A percentile compares a stretch with the other conserved stretches of the same genome.
Evolutionary conservation across 1,284 basidiomycete genomes (phyloP).

Genomic region (Apiotrichum siamense): DNA sequence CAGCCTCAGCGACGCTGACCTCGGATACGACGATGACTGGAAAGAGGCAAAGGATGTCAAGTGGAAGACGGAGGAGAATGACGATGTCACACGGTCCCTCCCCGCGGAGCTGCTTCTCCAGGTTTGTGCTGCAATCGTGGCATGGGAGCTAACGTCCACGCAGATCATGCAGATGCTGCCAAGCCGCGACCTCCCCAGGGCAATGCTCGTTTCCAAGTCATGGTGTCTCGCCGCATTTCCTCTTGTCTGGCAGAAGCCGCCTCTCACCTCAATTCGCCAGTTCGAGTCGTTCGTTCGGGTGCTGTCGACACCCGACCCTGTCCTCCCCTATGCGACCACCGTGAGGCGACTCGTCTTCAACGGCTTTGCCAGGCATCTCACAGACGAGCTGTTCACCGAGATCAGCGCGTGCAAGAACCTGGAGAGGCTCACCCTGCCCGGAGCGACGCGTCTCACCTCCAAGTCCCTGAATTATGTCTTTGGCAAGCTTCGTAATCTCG

Average conservation of each 20-base stretch:
- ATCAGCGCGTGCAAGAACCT: constrained; percentile 73
- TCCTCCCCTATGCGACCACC: constrained; percentile 82
- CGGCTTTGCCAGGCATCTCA: constrained; percentile 63
- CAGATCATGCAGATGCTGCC: constrained; percentile 83
- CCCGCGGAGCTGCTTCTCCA: constrained; percentile 77
- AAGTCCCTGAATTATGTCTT: constrained; percentile 65
- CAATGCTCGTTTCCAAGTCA: constrained; percentile 74
- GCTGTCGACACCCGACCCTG: constrained; percentile 49
- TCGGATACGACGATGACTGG: neutral
- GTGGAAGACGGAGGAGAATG: constrained; percentile 4
- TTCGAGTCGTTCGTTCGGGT: constrained; percentile 29
- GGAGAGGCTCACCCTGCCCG: constrained; percentile 86
- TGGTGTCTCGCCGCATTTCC: constrained; percentile 97
- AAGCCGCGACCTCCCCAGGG: constrained; percentile 65
- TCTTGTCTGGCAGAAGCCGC: constrained; percentile 89
- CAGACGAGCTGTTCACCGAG: constrained; percentile 68
- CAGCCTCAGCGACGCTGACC: constrained; percentile 6
- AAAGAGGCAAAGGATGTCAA: neutral
- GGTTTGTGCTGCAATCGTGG: constrained; percentile 10
- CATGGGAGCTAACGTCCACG: neutral
- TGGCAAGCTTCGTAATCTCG: constrained; percentile 64
- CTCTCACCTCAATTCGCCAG: constrained; percentile 57
- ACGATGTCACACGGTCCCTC: constrained; percentile 43
- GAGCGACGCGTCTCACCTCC: constrained; percentile 68
- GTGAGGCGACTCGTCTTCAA: constrained; percentile 89